These are phyloP conservation scores for Fraxinus albicans DNA, from an alignment of 305 asterid genomes.

Conservation along the genomic window DNA sequence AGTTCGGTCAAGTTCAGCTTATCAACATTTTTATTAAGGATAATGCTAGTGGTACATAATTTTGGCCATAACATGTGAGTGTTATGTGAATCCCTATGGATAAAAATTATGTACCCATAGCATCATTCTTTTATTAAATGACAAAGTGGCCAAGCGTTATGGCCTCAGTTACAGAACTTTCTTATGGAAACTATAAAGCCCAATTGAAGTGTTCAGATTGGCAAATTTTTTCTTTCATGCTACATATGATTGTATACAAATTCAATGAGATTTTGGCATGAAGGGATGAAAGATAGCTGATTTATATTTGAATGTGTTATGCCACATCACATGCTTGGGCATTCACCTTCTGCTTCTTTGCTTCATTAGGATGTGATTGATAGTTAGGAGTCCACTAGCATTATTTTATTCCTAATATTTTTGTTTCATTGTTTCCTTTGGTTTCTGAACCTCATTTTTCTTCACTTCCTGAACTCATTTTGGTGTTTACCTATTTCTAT, in stretches of 20 bases:
- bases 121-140: neutral
- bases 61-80: no score
- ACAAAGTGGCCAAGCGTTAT: neutral
- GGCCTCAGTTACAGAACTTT: neutral
- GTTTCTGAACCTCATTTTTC: neutral
- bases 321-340: neutral
- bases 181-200: neutral
- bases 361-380: neutral
- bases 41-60: no score
- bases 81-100: no score
- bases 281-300: neutral
- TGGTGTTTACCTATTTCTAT: neutral
- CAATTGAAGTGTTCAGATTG: neutral
- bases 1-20: neutral
- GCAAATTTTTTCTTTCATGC: neutral
- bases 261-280: neutral
- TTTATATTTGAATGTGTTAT: neutral
- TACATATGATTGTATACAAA: neutral
- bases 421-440: neutral
- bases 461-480: neutral
- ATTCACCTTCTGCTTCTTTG: neutral
- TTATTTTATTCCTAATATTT: neutral
- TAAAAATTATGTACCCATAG: no score
- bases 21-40: neutral
- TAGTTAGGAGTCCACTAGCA: neutral